Evolutionary conservation across 2,329 filamentous ascomycete species (phyloP).

Genomic region (Sporothrix variecibatus): DNA sequence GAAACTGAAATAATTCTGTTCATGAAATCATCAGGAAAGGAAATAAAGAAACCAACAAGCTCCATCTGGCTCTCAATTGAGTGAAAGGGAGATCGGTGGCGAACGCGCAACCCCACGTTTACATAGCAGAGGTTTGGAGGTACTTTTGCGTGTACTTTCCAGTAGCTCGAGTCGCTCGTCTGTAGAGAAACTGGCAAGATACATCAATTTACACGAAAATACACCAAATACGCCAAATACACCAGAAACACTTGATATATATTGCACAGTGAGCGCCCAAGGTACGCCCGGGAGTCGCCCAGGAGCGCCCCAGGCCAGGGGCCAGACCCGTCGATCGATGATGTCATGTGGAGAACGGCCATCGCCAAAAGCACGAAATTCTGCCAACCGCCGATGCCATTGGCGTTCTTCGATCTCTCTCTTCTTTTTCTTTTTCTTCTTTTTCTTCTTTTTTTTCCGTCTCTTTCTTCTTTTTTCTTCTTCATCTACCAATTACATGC

Average conservation of each 20-base stretch:
- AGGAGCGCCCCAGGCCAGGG: background rate
- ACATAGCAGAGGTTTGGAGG: background rate
- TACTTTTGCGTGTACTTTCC: background rate
- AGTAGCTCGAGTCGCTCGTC: too few relatives aligned
- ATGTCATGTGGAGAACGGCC: conserved; percentile 7
- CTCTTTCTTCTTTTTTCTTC: background rate
- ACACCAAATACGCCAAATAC: background rate
- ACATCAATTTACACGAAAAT: too few relatives aligned
- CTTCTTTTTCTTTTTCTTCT: background rate
- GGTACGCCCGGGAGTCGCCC: background rate
- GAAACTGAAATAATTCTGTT: too few relatives aligned
- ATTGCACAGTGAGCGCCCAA: background rate
- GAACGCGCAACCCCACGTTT: background rate
- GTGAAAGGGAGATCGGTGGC: background rate
- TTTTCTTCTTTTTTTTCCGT: background rate
- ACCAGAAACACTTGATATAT: background rate
- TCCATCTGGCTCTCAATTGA: background rate
- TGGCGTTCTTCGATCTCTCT: background rate
- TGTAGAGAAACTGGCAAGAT: background rate
- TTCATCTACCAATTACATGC: too few relatives aligned
- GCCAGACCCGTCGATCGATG: conserved; percentile 4
- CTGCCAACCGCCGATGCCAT: background rate
- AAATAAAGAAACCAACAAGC: background rate
- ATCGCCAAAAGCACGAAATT: background rate
- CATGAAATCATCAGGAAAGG: background rate